Conservation (phyloP, 768 basidiomycete genomes). For the Lentinus brumalis region DNA sequence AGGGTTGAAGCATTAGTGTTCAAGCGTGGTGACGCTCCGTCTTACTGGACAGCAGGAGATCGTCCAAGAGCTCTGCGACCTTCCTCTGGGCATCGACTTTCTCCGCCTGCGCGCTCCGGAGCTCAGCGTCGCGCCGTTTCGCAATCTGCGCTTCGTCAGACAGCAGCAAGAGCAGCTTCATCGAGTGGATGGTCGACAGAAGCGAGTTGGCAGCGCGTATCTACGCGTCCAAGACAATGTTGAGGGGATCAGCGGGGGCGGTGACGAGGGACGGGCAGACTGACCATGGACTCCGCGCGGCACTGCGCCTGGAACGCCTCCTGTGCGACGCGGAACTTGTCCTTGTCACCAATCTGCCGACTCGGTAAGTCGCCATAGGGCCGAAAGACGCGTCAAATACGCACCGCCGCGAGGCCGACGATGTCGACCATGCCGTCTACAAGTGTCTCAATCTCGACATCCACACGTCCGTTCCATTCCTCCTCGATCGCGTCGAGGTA, state of each 20-base stretch:
- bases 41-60: conserved; percentile 43
- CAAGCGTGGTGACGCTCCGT: too few relatives aligned
- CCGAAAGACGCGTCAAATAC: conserved; percentile 21
- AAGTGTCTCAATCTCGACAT: conserved; percentile 81
- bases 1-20: too few relatives aligned
- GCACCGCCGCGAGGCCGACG: conserved; percentile 80
- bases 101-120: conserved; percentile 65
- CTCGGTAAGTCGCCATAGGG: neutral
- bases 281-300: conserved; percentile 87
- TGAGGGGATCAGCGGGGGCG: too few relatives aligned
- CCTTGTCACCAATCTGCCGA: conserved; percentile 77
- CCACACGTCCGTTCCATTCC: conserved; percentile 92
- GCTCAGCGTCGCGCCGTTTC: conserved; percentile 76
- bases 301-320: conserved; percentile 85
- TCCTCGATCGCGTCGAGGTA: conserved; percentile 85
- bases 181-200: conserved; percentile 89
- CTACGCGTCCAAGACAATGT: conserved; percentile 34
- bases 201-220: conserved; percentile 86
- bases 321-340: conserved; percentile 84
- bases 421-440: conserved; percentile 92
- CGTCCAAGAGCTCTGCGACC: conserved; percentile 65
- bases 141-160: conserved; percentile 89
- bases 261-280: conserved; percentile 4
- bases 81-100: conserved; percentile 60
- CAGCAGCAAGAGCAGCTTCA: conserved; percentile 86